Percentiles rank a stretch among this genome's conserved stretches.
These are phyloP conservation scores for Quercus gilva DNA, from an alignment of 306 rosid genomes.

Conservation along the genomic window DNA sequence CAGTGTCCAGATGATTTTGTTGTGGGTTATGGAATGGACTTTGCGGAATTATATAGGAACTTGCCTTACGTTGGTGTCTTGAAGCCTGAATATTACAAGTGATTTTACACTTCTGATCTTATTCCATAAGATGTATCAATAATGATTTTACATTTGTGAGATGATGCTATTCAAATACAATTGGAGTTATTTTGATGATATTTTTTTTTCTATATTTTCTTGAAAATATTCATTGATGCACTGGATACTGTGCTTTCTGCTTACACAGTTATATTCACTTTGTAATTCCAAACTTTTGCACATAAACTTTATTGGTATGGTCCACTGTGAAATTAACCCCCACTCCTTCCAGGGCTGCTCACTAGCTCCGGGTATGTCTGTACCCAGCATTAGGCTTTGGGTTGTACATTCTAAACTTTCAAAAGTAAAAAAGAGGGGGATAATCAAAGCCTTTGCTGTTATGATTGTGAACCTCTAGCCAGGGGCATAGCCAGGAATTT, in stretches of 20 bases:
- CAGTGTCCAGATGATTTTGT: slow-evolving; percentile 91
- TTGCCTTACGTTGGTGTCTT: slow-evolving; percentile 84
- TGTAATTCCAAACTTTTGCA: background rate
- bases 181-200: background rate
- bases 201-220: background rate
- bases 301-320: no score
- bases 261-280: background rate
- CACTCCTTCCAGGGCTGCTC: no score
- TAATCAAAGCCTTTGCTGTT: no score
- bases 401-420: no score
- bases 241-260: background rate
- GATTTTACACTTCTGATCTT: slow-evolving; percentile 5
- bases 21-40: slow-evolving; percentile 95
- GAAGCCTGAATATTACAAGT: slow-evolving; percentile 70
- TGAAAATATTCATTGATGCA: background rate
- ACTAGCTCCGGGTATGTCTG: no score
- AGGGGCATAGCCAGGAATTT: no score
- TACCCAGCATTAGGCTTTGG: no score
- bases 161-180: background rate
- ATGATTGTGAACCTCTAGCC: no score
- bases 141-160: background rate
- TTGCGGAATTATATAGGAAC: slow-evolving; percentile 72
- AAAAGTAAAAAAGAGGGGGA: no score
- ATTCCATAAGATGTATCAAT: background rate
- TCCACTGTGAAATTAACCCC: no score